A percentile compares a stretch with the other conserved stretches of the same genome.
Conservation (phyloP, 306 rosid genomes). For the Lagenaria siceraria region DNA sequence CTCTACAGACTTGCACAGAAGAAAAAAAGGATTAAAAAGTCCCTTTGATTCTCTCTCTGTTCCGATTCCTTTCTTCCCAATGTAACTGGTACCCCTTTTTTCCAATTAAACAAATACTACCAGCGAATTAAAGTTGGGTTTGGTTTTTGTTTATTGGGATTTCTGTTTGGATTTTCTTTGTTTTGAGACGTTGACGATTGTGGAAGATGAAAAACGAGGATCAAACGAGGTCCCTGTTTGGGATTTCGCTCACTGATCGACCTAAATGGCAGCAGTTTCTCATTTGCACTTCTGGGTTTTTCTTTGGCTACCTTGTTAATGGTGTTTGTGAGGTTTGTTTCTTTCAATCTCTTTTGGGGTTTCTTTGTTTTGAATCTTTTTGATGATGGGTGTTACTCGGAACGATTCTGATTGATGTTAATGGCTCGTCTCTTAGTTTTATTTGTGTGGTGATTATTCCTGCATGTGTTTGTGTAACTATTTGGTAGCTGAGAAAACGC, state of each 20-base stretch:
- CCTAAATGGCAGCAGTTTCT: slow-evolving; percentile 42
- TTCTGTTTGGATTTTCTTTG: not conserved
- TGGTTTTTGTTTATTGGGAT: not conserved
- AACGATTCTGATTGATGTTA: not conserved
- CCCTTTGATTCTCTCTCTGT: not conserved
- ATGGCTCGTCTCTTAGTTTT: not conserved
- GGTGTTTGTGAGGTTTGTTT: slow-evolving; percentile 51
- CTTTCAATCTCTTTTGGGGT: not conserved
- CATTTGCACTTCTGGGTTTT: slow-evolving; percentile 48
- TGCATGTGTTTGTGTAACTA: not conserved
- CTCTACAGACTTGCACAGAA: not conserved
- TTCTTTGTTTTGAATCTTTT: not conserved
- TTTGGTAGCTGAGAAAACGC: not conserved
- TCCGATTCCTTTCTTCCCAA: slow-evolving; percentile 2
- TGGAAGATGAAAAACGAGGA: slow-evolving; percentile 36
- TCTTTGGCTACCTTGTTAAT: slow-evolving; percentile 53
- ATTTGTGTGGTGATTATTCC: not conserved
- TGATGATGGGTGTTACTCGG: not conserved
- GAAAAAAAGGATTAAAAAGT: not conserved
- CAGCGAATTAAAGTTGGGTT: not conserved
- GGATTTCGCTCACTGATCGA: slow-evolving; percentile 39
- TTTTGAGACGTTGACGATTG: not conserved
- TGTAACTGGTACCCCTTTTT: not conserved
- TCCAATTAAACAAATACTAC: not conserved
- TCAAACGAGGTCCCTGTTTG: slow-evolving; percentile 34